These are phyloP conservation scores for Aaosphaeria pasadenensis DNA, from an alignment of 2,329 filamentous ascomycete species.

Conservation along the genomic window DNA sequence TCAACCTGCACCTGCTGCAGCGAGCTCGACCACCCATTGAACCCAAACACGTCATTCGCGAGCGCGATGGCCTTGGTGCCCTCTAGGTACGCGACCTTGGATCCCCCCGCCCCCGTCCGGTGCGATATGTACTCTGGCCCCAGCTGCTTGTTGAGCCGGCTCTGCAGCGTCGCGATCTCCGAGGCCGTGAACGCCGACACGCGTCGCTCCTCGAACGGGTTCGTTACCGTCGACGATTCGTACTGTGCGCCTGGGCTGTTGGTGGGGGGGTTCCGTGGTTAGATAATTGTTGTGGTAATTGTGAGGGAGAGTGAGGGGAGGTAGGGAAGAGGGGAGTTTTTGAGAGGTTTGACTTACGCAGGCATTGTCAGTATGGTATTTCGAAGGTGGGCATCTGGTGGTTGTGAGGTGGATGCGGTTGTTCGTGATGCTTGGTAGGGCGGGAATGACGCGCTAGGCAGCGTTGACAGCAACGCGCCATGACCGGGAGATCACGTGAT, in stretches of 20 bases:
- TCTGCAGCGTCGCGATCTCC: conserved; percentile 84
- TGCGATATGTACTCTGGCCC: conserved; percentile 95
- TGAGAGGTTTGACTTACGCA: conserved; percentile 23
- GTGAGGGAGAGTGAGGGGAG: neutral
- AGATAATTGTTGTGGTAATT: neutral
- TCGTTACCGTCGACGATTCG: conserved; percentile 45
- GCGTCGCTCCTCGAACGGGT: conserved; percentile 79
- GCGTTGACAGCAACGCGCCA: neutral
- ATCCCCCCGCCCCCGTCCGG: conserved; percentile 75
- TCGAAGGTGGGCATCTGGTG: conserved; percentile 19
- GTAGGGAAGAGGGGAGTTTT: neutral
- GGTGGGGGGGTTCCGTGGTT: neutral
- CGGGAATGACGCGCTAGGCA: conserved; percentile 7
- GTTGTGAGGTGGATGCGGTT: conserved; percentile 18
- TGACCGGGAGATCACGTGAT: neutral
- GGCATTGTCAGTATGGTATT: conserved; percentile 25
- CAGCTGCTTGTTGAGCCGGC: conserved; percentile 84
- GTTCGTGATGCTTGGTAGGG: conserved; percentile 23
- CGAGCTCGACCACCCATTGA: conserved; percentile 97
- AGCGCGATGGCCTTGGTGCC: conserved; percentile 95
- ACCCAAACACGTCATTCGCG: conserved; percentile 92
- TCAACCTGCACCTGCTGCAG: conserved; percentile 94
- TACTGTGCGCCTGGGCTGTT: conserved; percentile 38
- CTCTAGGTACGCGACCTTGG: conserved; percentile 89
- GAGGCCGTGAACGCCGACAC: conserved; percentile 82